phyloP scores from a whole-genome alignment of 345 rosid species.

The Syzygium aqueum region DNA sequence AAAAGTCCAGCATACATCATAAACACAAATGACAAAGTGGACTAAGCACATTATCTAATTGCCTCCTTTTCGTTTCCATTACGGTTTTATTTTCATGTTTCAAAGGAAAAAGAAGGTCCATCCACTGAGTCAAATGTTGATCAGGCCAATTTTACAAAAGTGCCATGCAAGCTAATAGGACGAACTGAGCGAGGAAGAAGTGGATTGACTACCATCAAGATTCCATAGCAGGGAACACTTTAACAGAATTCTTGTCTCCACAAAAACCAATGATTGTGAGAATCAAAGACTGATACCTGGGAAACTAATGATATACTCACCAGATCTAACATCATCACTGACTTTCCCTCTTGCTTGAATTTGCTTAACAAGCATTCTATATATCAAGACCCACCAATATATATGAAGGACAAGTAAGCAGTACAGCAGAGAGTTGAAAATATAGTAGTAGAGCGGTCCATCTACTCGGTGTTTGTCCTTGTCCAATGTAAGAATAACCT shows the following conservation, averaged over 20 bases:
- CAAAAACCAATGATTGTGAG: neutral
- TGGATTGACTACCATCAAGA: neutral
- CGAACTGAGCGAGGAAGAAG: neutral
- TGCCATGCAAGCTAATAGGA: neutral
- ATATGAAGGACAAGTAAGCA: slow-evolving; percentile 74
- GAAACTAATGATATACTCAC: slow-evolving; percentile 18
- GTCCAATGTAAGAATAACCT: slow-evolving; percentile 58
- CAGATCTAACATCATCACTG: slow-evolving; percentile 89
- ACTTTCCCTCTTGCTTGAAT: slow-evolving; percentile 66
- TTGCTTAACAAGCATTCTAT: slow-evolving; percentile 72
- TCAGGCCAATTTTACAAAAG: neutral
- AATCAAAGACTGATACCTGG: neutral
- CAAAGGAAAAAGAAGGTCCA: neutral
- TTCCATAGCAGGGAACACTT: neutral
- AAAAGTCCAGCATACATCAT: neutral
- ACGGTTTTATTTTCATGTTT: neutral
- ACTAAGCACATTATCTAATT: neutral
- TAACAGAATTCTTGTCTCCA: neutral
- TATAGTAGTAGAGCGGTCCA: slow-evolving; percentile 64
- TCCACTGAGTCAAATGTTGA: neutral
- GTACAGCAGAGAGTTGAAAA: slow-evolving; percentile 67
- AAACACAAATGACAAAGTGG: neutral
- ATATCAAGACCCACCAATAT: slow-evolving; percentile 90
- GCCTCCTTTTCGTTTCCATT: neutral
- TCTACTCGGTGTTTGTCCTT: slow-evolving; percentile 44